A percentile compares a stretch with the other conserved stretches of the same genome.
phyloP scores from a whole-genome alignment of 192 early-diverging fungal genomes.

The Coemansia reversa region DNA sequence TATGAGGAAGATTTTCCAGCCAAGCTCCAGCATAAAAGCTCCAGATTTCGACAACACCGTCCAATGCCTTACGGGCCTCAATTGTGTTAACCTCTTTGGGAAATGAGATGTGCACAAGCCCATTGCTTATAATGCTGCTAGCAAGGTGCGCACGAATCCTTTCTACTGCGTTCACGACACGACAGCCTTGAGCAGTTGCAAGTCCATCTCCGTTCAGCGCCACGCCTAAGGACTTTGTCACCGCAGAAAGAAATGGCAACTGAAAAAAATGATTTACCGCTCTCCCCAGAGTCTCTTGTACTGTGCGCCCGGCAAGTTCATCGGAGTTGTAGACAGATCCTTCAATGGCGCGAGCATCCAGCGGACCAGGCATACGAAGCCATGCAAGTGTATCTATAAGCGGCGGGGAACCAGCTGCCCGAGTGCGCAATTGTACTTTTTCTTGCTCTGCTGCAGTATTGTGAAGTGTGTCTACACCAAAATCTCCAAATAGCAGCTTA shows the following conservation, averaged over 20 bases:
- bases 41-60: slow-evolving; percentile 23
- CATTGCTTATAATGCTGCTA: slow-evolving; percentile 18
- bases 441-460: slow-evolving; percentile 20
- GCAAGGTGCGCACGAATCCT: slow-evolving; percentile 38
- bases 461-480: slow-evolving; percentile 34
- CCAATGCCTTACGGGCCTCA: slow-evolving; percentile 11
- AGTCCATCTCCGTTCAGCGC: slow-evolving; percentile 31
- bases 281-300: slow-evolving; percentile 38
- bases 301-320: not conserved
- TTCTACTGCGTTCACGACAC: slow-evolving; percentile 22
- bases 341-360: slow-evolving; percentile 34
- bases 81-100: not conserved
- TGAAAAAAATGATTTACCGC: slow-evolving; percentile 45
- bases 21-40: slow-evolving; percentile 17
- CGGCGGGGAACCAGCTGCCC: slow-evolving; percentile 27
- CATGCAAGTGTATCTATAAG: slow-evolving; percentile 48
- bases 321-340: not conserved
- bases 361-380: slow-evolving; percentile 37
- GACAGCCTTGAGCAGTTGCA: slow-evolving; percentile 9
- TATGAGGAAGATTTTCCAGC: slow-evolving; percentile 24
- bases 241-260: slow-evolving; percentile 24
- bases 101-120: slow-evolving; percentile 34
- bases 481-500: slow-evolving; percentile 53
- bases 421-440: slow-evolving; percentile 10
- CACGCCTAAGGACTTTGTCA: slow-evolving; percentile 23